Conservation (phyloP, 257 asterid species). For the Solanum dulcamara region DNA sequence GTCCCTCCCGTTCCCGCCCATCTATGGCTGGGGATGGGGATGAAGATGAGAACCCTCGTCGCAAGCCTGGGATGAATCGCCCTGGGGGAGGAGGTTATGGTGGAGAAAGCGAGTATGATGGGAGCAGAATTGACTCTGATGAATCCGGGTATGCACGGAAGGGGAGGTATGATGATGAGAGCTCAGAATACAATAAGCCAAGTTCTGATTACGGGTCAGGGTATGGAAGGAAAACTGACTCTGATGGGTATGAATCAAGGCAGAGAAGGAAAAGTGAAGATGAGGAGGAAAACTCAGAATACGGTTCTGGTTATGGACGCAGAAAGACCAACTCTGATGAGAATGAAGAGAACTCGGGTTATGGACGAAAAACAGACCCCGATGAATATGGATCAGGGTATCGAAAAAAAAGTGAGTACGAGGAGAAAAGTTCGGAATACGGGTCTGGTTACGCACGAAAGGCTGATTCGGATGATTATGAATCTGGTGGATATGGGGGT, state of each 20-base stretch:
- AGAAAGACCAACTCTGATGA: not conserved
- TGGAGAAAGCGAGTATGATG: slow-evolving; percentile 2
- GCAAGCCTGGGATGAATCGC: slow-evolving; percentile 22
- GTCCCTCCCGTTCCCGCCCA: slow-evolving; percentile 24
- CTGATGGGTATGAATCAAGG: slow-evolving; percentile 15
- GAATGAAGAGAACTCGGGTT: not conserved
- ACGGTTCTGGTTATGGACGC: slow-evolving; percentile 13
- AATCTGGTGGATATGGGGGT: not conserved
- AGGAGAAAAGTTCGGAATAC: not conserved
- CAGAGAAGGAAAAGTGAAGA: slow-evolving; percentile 16
- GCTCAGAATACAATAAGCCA: not conserved
- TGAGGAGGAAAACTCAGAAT: slow-evolving; percentile 6
- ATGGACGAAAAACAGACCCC: not conserved
- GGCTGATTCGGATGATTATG: not conserved
- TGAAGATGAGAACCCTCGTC: slow-evolving; percentile 17
- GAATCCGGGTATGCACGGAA: not conserved
- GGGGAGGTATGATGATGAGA: not conserved
- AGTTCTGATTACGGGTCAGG: slow-evolving; percentile 4
- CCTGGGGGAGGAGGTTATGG: slow-evolving; percentile 26
- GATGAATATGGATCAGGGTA: not conserved
- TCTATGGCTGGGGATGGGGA: not conserved
- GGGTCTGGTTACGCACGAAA: slow-evolving; percentile 7
- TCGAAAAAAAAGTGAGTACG: not conserved
- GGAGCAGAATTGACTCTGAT: not conserved
- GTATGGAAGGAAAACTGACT: slow-evolving; percentile 10